Evolutionary conservation across 2,329 filamentous ascomycete genomes (phyloP), one percentile per base, ranked within the genome.

Genomic region (Cryphonectria radicalis): DNA sequence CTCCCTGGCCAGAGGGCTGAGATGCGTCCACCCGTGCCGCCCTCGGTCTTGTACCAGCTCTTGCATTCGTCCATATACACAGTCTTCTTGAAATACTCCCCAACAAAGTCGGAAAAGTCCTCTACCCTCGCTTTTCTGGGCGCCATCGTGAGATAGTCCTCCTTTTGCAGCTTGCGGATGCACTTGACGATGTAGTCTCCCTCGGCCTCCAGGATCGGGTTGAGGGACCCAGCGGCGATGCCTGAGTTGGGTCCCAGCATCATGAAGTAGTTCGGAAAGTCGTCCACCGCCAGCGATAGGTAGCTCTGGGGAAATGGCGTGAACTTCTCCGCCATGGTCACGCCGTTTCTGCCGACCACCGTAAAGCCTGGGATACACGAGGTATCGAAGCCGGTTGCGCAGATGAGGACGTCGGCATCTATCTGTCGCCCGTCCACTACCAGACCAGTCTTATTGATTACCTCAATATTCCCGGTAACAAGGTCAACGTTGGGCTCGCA

Each of bases 401-500:
- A 77, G 22, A 80, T 72, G 8, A 81, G 75, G 13, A 80, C 73
- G 64, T 81, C 80, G 32, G 78, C 74, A 46, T 80, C 76, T 14
- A 67, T 37, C 2, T 67, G 65, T 17, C n/a, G 13, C 10, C 65
- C 65, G 37, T 43, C 37, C 4, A 66, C 64, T 22, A 43, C 32
- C n/a, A 60, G 65, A 3, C 65, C 65, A 1, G 74, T 76, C 42
- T 76, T 72, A 4, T 76, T 80, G 55, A 81, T 73, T 13, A 73
- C 69, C 4, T 67, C 70, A 25, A 80, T 76, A 60, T 68, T 68
- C 10, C 70, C 70, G 28, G 69, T 76, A 35, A 76, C 68, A 10
- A 78, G 70, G 11, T 72, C 70, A 5, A 87, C 83, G 63, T 88
- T 87, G 14, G 80, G 77, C 67, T 82, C 73, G 3, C 78, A 78